Base-by-base conservation (phyloP, 2,329 filamentous ascomycete species). In the Simplicillium aogashimaense region DNA sequence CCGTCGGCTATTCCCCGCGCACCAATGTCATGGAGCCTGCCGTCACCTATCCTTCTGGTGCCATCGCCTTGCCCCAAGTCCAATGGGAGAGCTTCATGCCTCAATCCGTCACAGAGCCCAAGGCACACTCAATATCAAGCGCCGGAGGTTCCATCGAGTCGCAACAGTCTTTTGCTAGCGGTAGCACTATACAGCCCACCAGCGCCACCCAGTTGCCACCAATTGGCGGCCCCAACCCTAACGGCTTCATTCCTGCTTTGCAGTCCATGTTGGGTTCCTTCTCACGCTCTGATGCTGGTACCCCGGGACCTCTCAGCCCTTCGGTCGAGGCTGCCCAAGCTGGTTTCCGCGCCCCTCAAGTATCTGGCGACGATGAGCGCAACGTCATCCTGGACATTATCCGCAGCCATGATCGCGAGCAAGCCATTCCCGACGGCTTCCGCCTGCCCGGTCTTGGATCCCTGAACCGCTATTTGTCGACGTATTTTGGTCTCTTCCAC, bases 401-500 rank as follows among this genome's bases (percentile, higher is more conserved):
- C 56, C 82, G 83, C 53, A 75, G 70, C 50, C 81, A 79, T 49
- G 90, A 97, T 58, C 81, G 73, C 49, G 86, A 95, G 54, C 81
- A 81, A 54, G 81, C 84, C 35, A 81, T 95, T 42, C 80, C 88
- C 13, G 87, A 94, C 42, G 88, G 85, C 43, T 95, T 97, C 72
- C 83, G 87, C 48, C 74, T 97, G 35, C 92, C 92, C 6, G 81
- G 75, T 49, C 73, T 88, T 29, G 74, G 79, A 29, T 83, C 86
- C 3, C 67, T 97, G 58, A 97, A 98, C 65, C 79, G 88, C 47
- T 95, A 95, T 61, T 69, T 98, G 46, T 86, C 88, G 44, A 95
- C 90, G 2, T 98, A 97, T 70, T 98, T 97, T 63, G 88, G 86
- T 58, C 70, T 95, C 53, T 98, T 97, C 65, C 92, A 98, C 57